Conservation (phyloP, 2,329 filamentous ascomycete species). For the Colletotrichum destructivum region DNA sequence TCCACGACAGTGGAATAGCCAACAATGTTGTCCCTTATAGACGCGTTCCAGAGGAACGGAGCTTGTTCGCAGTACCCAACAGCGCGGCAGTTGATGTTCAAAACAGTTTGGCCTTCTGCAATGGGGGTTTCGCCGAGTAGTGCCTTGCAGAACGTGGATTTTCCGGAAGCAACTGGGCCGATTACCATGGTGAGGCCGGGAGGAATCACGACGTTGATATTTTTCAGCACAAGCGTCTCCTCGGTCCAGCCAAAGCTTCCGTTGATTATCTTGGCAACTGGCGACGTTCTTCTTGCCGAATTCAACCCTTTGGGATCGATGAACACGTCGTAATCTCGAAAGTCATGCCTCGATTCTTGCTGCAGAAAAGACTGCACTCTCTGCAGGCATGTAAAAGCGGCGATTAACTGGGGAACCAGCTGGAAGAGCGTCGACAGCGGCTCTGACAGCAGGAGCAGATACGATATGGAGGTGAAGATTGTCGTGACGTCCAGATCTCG, state of each 20-base stretch:
- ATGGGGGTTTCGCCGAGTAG: conserved; percentile 49
- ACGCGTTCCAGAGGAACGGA: conserved; percentile 51
- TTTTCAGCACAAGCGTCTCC: conserved; percentile 45
- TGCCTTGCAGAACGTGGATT: conserved; percentile 56
- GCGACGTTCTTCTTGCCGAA: background rate
- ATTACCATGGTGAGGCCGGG: conserved; percentile 54
- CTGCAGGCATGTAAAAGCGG: conserved; percentile 50
- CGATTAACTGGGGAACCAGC: conserved; percentile 48
- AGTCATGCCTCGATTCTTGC: conserved; percentile 46
- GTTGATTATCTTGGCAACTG: conserved; percentile 12
- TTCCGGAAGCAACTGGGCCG: conserved; percentile 57
- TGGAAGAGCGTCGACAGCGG: conserved; percentile 53
- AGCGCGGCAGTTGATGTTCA: conserved; percentile 36
- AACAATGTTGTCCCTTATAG: conserved; percentile 56
- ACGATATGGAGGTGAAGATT: conserved; percentile 53
- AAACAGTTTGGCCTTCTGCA: conserved; percentile 38
- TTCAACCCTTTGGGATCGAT: background rate
- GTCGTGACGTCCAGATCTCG: conserved; percentile 46
- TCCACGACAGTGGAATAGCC: conserved; percentile 51
- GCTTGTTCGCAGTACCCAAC: conserved; percentile 51
- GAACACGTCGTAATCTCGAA: background rate
- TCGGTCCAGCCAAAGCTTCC: conserved; percentile 52
- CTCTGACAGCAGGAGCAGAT: conserved; percentile 51
- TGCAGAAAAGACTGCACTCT: conserved; percentile 56
- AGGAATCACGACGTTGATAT: conserved; percentile 52